A percentile compares a stretch with the other conserved stretches of the same genome.
Conservation (phyloP, 2,329 filamentous ascomycete genomes). For the Fusarium caatingaense region DNA sequence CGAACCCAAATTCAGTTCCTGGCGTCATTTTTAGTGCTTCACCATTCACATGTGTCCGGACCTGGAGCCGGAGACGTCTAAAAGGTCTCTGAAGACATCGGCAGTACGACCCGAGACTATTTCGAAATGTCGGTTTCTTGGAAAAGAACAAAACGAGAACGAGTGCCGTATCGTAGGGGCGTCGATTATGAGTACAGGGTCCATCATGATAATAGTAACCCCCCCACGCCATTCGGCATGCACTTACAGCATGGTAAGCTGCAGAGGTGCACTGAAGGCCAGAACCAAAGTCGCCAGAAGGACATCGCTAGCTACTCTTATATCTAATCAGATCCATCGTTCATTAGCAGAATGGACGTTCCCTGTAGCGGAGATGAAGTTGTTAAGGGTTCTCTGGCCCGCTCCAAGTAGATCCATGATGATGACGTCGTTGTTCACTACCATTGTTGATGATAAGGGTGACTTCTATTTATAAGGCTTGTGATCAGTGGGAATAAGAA, state of each 20-base stretch:
- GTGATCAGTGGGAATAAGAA: not conserved
- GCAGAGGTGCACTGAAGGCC: not conserved
- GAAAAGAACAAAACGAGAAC: not conserved
- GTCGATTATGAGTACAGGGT: not conserved
- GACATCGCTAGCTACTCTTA: not conserved
- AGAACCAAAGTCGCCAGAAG: not conserved
- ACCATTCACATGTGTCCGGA: constrained; percentile 20
- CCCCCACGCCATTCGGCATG: not conserved
- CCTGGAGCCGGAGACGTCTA: constrained; percentile 8
- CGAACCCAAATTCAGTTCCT: constrained; percentile 26
- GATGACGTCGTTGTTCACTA: constrained; percentile 11
- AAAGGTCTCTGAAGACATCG: constrained; percentile 2
- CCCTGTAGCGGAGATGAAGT: constrained; percentile 22
- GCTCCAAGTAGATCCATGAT: constrained; percentile 1
- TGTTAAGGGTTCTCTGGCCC: constrained; percentile 28
- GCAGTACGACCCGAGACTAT: constrained; percentile 30
- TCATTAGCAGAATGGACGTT: constrained; percentile 14
- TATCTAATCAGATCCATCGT: constrained; percentile 48
- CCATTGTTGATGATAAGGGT: not conserved
- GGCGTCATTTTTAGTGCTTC: constrained; percentile 22
- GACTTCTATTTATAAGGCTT: no score
- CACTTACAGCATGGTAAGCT: not conserved
- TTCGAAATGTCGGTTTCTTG: not conserved
- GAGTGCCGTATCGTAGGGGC: not conserved
- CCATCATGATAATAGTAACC: not conserved